Evolutionary conservation across 768 basidiomycete genomes (phyloP).

Genomic region (Solioccasus polychromus): DNA sequence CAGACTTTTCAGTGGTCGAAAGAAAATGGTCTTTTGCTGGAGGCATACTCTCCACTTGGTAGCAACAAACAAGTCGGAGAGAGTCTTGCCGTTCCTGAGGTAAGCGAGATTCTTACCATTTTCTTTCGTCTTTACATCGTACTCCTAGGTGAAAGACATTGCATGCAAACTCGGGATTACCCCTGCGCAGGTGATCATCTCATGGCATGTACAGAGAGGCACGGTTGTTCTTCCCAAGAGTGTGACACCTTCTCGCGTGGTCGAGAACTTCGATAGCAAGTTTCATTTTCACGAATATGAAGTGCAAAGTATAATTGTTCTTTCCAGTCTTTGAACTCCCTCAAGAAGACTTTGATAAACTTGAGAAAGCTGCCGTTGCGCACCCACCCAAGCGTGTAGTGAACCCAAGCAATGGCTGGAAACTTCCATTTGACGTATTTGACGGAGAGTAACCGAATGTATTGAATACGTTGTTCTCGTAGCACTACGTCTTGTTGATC

Average conservation of each 20-base stretch:
- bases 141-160: constrained; percentile 48
- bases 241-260: constrained; percentile 63
- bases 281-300: background rate
- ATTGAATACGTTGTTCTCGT: no score
- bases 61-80: constrained; percentile 56
- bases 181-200: constrained; percentile 71
- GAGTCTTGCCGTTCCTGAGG: constrained; percentile 58
- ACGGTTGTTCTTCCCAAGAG: constrained; percentile 76
- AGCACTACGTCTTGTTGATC: background rate
- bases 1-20: constrained; percentile 69
- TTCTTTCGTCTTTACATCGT: background rate
- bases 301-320: background rate
- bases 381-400: constrained; percentile 55
- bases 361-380: constrained; percentile 39
- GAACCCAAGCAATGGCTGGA: constrained; percentile 62
- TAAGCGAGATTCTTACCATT: constrained; percentile 8
- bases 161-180: constrained; percentile 64
- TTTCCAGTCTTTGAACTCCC: constrained; percentile 33
- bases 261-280: constrained; percentile 66
- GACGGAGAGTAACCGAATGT: constrained; percentile 36
- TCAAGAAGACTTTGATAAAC: constrained; percentile 37
- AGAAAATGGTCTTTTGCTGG: constrained; percentile 59
- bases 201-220: constrained; percentile 76
- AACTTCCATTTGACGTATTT: constrained; percentile 60
- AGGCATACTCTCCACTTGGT: constrained; percentile 78